Evolutionary conservation across 148 eudicot genomes (phyloP), one percentile per base, ranked within the genome.

Genomic region (Fagopyrum esculentum): DNA sequence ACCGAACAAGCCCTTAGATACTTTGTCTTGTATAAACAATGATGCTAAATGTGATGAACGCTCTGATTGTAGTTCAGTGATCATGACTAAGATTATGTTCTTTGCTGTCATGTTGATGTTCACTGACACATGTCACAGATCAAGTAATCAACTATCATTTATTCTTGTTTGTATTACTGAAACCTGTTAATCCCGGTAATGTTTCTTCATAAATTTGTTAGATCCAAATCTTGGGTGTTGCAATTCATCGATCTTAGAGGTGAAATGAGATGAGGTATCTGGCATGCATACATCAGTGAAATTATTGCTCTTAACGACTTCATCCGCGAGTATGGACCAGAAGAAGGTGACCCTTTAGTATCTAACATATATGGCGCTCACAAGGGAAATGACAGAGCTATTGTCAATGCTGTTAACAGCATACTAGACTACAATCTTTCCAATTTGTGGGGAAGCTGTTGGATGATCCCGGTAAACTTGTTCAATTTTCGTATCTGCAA

Each of bases 241-340:
- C 94, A 93, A 76, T 91, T 91, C 81, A 82, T 93, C 50, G 97
- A 91, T 80, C 78, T 93, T 77, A 90, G 97, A 66, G 87, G 92
- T 80, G 96, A 93, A 76, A 86, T 89, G 93, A 89, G 96, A 79
- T 87, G 98, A 79, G 96, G 89, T 81, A 90, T 91, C 13, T 93
- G 98, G 98, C 84, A 89, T 79, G 93, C 98, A 49, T 91, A 86
- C 68, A 81, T 90, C 46, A 80, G 74, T 70, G 98, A 93, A 83
- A 84, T 93, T 44, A 87, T 93, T 77, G 77, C 93, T 80, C 76
- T 90, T 17, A 80, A 89, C 89, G 83, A 86, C 72, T 93, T 93
- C 81, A 79, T 87, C 72, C 63, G 64, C 15, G 96, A 90, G 77
- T 93, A 80, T 81, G 96, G 98, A 76, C 98, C 96, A 13, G 74